Evolutionary conservation across 2,329 filamentous ascomycete genomes (phyloP).

Genomic region (Trichoderma sp.): DNA sequence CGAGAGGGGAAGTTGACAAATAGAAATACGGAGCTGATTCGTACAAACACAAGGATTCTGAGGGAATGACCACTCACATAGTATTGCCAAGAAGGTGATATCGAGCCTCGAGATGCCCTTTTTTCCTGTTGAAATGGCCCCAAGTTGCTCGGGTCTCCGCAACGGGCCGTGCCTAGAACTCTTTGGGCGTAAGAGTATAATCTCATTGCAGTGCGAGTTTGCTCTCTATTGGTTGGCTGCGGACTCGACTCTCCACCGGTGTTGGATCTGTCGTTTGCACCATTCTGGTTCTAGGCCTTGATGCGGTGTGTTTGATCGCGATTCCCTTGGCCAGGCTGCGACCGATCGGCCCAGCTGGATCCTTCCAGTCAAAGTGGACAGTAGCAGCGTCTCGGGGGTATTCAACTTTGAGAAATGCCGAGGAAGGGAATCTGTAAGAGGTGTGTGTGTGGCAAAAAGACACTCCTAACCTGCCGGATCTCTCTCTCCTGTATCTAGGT

Average conservation of each 20-base stretch:
- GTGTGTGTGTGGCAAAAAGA: background rate
- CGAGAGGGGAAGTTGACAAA: background rate
- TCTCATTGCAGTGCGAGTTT: background rate
- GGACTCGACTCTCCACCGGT: background rate
- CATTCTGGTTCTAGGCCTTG: background rate
- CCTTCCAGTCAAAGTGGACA: background rate
- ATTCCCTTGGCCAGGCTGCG: background rate
- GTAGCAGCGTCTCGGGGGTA: background rate
- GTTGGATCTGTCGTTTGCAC: constrained; percentile 5
- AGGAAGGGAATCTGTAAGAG: background rate
- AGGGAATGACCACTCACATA: background rate
- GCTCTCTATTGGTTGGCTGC: background rate
- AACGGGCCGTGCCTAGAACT: constrained; percentile 21
- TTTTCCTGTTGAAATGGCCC: background rate
- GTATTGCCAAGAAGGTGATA: background rate
- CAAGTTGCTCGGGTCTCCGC: constrained; percentile 3
- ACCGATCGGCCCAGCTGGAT: background rate
- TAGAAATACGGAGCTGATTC: background rate
- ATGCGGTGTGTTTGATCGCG: constrained; percentile 9
- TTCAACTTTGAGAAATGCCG: background rate
- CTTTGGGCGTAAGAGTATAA: constrained; percentile 16
- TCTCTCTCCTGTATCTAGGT: too few species aligned
- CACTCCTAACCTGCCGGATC: background rate
- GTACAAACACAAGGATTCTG: background rate
- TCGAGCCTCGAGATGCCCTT: background rate